phyloP scores from a whole-genome alignment of 192 early-diverging fungal species.

The Allomyces arbusculus region DNA sequence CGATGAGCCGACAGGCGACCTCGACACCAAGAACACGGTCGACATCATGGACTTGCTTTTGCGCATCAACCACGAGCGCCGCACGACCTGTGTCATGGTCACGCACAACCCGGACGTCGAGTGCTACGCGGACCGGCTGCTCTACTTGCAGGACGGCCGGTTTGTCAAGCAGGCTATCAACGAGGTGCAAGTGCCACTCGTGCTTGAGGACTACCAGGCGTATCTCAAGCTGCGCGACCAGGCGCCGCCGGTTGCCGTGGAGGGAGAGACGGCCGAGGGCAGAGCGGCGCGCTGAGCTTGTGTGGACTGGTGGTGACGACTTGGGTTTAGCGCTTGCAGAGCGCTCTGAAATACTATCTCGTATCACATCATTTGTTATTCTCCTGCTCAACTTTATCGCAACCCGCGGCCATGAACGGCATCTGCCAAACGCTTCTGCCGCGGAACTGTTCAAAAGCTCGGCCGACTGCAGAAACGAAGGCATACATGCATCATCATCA shows the following conservation, averaged over 20 bases:
- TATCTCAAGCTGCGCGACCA: background rate
- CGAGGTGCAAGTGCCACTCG: slow-evolving; percentile 10
- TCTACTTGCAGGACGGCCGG: slow-evolving; percentile 13
- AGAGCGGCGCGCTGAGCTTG: no score
- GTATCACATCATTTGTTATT: no score
- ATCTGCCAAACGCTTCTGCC: no score
- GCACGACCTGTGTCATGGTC: slow-evolving; percentile 13
- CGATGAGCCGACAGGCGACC: slow-evolving; percentile 3
- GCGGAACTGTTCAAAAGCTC: no score
- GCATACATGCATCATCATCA: no score
- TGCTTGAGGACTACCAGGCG: slow-evolving; percentile 11
- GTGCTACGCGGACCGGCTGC: slow-evolving; percentile 13
- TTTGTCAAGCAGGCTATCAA: slow-evolving; percentile 14
- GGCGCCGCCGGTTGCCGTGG: background rate
- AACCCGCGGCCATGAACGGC: no score
- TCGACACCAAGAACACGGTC: slow-evolving; percentile 10
- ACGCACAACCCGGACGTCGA: slow-evolving; percentile 17
- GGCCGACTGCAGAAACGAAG: no score
- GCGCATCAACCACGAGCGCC: slow-evolving; percentile 10
- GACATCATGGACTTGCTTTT: slow-evolving; percentile 15
- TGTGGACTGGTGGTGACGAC: no score
- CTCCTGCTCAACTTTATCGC: no score
- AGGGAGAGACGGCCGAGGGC: no score
- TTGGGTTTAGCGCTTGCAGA: no score
- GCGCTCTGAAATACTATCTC: no score